Conservation (phyloP, 2,329 filamentous ascomycete species). For the Ascochyta lentis region DNA sequence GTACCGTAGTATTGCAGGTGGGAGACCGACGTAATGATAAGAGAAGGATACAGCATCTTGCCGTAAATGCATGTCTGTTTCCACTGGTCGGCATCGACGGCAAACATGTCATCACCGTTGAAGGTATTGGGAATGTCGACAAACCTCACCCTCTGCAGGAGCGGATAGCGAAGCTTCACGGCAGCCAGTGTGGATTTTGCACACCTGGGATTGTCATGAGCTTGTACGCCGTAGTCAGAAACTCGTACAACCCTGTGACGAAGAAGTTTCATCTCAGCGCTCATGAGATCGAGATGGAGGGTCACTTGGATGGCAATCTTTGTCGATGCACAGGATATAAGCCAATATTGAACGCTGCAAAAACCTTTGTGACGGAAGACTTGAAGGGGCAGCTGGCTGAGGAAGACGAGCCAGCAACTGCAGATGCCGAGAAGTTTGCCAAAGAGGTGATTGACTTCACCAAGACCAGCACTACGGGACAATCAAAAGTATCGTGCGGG, state of each 20-base stretch:
- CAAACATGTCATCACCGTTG: constrained; percentile 96
- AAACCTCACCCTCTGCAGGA: constrained; percentile 88
- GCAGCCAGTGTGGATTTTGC: constrained; percentile 93
- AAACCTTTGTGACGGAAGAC: constrained; percentile 74
- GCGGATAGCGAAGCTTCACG: constrained; percentile 85
- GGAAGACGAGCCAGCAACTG: constrained; percentile 59
- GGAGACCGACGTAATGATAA: constrained; percentile 72
- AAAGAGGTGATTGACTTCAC: constrained; percentile 34
- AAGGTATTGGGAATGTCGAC: constrained; percentile 88
- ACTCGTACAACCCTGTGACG: constrained; percentile 55
- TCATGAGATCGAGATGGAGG: constrained; percentile 48
- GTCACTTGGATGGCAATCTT: constrained; percentile 85
- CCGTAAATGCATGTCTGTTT: constrained; percentile 91
- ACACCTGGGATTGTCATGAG: constrained; percentile 95
- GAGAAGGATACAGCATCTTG: constrained; percentile 88
- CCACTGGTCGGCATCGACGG: constrained; percentile 91
- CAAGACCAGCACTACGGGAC: constrained; percentile 31
- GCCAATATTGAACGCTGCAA: constrained; percentile 89
- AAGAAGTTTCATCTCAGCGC: constrained; percentile 44
- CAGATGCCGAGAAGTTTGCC: constrained; percentile 31
- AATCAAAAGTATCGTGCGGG: constrained; percentile 43
- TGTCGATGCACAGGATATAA: constrained; percentile 94
- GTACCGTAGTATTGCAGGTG: constrained; percentile 71
- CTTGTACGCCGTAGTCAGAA: constrained; percentile 87
- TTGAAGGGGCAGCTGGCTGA: constrained; percentile 56